Conservation (phyloP, 208 protist genomes). For the Leishmania gerbilli region DNA sequence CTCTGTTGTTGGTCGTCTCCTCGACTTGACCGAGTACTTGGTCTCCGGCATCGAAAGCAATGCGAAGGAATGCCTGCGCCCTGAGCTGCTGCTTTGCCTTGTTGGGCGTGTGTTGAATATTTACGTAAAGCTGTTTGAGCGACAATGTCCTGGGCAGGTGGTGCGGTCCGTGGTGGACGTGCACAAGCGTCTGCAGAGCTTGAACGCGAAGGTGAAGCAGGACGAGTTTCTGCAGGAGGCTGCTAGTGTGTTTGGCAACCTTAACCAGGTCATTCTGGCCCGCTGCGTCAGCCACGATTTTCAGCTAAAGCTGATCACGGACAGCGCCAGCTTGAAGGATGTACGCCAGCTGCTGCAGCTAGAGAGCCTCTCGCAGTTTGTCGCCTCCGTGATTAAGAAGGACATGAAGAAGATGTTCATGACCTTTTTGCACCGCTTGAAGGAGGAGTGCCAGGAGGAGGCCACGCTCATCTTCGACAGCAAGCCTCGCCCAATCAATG, state of each 20-base stretch:
- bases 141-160: slow-evolving; percentile 58
- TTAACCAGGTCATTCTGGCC: slow-evolving; percentile 73
- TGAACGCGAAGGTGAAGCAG: slow-evolving; percentile 10
- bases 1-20: slow-evolving; percentile 27
- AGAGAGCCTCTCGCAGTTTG: slow-evolving; percentile 64
- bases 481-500: slow-evolving; percentile 30
- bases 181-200: slow-evolving; percentile 43
- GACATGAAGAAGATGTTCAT: slow-evolving; percentile 83
- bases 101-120: slow-evolving; percentile 66
- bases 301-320: slow-evolving; percentile 77
- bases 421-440: slow-evolving; percentile 73
- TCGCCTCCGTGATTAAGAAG: slow-evolving; percentile 69
- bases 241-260: slow-evolving; percentile 48
- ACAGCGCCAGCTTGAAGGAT: slow-evolving; percentile 61
- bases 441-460: slow-evolving; percentile 72
- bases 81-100: slow-evolving; percentile 62
- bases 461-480: slow-evolving; percentile 45
- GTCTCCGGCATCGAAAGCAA: slow-evolving; percentile 14
- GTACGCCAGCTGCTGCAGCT: slow-evolving; percentile 63
- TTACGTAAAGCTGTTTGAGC: slow-evolving; percentile 59
- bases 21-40: slow-evolving; percentile 34
- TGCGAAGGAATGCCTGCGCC: slow-evolving; percentile 12
- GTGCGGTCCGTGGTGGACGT: slow-evolving; percentile 54
- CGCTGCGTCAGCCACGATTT: slow-evolving; percentile 84
- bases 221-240: slow-evolving; percentile 48